Conservation (phyloP, 768 basidiomycete species). For the Leccinum fibrillosum region DNA sequence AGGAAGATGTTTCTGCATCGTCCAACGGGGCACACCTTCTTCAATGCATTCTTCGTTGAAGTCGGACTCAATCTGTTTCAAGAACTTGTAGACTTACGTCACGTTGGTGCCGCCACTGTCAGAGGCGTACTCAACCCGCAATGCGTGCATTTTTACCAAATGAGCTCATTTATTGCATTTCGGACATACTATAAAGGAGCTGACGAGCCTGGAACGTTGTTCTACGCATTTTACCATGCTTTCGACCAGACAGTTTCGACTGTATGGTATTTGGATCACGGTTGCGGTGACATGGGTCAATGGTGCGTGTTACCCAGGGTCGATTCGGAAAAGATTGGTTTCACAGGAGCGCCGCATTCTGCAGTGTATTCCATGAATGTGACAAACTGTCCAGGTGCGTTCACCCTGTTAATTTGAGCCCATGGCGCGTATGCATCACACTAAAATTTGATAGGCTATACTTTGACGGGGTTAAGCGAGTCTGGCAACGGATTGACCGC, state of each 20-base stretch:
- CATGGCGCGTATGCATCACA: neutral
- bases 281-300: neutral
- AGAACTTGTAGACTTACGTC: neutral
- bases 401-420: neutral
- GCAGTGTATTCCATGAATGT: constrained; percentile 19
- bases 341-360: neutral
- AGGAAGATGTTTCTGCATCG: no score
- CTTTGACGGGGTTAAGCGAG: constrained; percentile 40
- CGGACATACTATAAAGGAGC: neutral
- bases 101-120: neutral
- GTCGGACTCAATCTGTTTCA: neutral
- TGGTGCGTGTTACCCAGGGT: neutral
- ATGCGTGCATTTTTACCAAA: neutral
- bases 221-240: neutral
- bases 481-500: constrained; percentile 50
- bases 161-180: neutral
- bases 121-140: neutral
- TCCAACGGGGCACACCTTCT: neutral
- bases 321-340: neutral
- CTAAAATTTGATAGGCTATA: constrained; percentile 44
- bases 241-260: neutral
- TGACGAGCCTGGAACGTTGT: neutral
- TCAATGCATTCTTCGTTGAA: neutral
- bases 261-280: neutral
- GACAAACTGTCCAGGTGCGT: constrained; percentile 27